Evolutionary conservation across 768 basidiomycete genomes (phyloP), one percentile per base, ranked within the genome.

Genomic region (Glaciozyma antarctica): DNA sequence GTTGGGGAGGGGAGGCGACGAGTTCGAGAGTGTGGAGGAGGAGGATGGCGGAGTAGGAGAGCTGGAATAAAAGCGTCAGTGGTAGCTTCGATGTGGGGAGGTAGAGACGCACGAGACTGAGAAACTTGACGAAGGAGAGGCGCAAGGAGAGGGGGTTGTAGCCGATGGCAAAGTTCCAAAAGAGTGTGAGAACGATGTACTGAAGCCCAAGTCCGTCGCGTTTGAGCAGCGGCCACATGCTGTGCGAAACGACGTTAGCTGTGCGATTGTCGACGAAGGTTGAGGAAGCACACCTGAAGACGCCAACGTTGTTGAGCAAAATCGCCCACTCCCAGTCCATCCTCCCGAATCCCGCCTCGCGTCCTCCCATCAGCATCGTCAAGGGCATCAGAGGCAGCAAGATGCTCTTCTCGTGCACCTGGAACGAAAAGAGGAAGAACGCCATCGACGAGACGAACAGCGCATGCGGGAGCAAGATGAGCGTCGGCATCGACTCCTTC

Each of bases 401-500:
- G 48, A 97, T 88, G 5, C 87, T 86, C 80, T 95, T 97, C 76
- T 97, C 93, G 76, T 95, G 93, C 47, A 93, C 92, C 73, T 95
- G 92, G 77, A 94, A 94, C 9, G 91, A 92, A 79, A 94, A 93
- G 41, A 97, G 80, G 79, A 94, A 97, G 81, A 97, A 95, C 13
- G 91, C 87, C 80, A 97, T 82, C 0, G 88, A 87, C 1, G 84
- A 85, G 10, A 84, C 85, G 66, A 91, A 81, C 32, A 95, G 80
- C 3, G 88, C 85, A 69, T 88, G 87, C 0, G 87, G 88, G 5
- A 97, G 80, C 2, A 98, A 79, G 0, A 84, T 81, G 28, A 87
- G 77, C 32, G 87, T 81, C 8, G 83, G 82, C 0, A 83, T 78
- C 13, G 80, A 80, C 15, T 24, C 32, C 28, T 30, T 49, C 47